phyloP scores from a whole-genome alignment of 257 asterid species.

The Cynanchum wilfordii region DNA sequence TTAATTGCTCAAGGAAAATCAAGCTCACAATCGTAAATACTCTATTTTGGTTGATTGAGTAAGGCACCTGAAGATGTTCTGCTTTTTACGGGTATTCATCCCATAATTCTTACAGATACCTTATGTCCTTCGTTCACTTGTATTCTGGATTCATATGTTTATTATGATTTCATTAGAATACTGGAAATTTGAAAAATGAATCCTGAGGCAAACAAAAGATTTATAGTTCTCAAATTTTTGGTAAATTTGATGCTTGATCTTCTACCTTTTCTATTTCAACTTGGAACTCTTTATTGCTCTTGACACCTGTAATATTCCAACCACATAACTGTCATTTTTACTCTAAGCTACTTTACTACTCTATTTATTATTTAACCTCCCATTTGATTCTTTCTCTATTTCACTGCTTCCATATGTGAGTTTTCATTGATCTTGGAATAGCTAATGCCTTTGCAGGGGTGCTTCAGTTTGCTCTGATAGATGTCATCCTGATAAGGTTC shows the following conservation, averaged over 20 bases:
- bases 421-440: slow-evolving; percentile 1
- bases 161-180: not conserved
- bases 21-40: not conserved
- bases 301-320: not conserved
- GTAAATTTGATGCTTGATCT: not conserved
- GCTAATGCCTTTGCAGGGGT: slow-evolving; percentile 57
- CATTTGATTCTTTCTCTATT: too few relatives aligned
- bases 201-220: not conserved
- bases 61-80: not conserved
- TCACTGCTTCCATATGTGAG: not conserved
- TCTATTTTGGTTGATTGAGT: not conserved
- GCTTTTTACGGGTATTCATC: not conserved
- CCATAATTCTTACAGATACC: not conserved
- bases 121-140: not conserved
- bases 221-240: not conserved
- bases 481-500: slow-evolving; percentile 75
- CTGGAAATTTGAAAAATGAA: not conserved
- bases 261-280: not conserved
- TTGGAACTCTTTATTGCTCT: not conserved
- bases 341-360: not conserved
- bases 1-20: not conserved
- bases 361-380: not conserved
- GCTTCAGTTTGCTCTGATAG: slow-evolving; percentile 67
- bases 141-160: not conserved
- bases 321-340: not conserved